phyloP scores from a whole-genome alignment of 2,329 filamentous ascomycete genomes.

The Juglanconis juglandina region DNA sequence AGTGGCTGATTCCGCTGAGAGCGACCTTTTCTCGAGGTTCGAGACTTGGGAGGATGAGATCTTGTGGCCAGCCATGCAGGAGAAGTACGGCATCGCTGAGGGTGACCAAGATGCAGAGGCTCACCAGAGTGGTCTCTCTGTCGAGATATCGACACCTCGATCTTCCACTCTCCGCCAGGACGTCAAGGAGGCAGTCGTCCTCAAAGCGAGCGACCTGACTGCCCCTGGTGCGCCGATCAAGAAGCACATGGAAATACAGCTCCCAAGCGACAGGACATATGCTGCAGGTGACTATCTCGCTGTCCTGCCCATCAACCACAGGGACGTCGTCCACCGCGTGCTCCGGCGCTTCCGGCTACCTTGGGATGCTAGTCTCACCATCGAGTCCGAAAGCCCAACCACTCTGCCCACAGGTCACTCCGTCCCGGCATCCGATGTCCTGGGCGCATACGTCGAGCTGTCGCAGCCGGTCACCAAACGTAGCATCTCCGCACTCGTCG shows the following conservation, averaged over 20 bases:
- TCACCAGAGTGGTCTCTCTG: constrained; percentile 31
- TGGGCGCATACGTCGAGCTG: constrained; percentile 69
- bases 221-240: constrained; percentile 51
- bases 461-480: constrained; percentile 64
- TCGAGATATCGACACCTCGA: constrained; percentile 50
- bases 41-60: constrained; percentile 60
- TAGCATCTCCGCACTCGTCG: constrained; percentile 43
- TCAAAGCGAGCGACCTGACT: constrained; percentile 49
- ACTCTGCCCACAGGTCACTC: constrained; percentile 52
- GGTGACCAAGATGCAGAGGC: not conserved
- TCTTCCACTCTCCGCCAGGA: constrained; percentile 56
- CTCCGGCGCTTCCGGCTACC: constrained; percentile 63
- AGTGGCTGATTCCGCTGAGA: constrained; percentile 53
- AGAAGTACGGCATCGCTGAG: constrained; percentile 27
- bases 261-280: constrained; percentile 65
- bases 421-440: constrained; percentile 59
- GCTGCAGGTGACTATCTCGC: constrained; percentile 73
- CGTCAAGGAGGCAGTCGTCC: constrained; percentile 56
- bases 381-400: constrained; percentile 47
- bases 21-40: constrained; percentile 62
- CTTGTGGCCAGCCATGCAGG: constrained; percentile 45
- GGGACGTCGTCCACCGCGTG: constrained; percentile 57
- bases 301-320: constrained; percentile 66
- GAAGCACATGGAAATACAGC: constrained; percentile 61
- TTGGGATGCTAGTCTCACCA: constrained; percentile 64